These are phyloP conservation scores for Blastomyces silverae DNA, from an alignment of 2,329 filamentous ascomycete genomes.

Conservation along the genomic window DNA sequence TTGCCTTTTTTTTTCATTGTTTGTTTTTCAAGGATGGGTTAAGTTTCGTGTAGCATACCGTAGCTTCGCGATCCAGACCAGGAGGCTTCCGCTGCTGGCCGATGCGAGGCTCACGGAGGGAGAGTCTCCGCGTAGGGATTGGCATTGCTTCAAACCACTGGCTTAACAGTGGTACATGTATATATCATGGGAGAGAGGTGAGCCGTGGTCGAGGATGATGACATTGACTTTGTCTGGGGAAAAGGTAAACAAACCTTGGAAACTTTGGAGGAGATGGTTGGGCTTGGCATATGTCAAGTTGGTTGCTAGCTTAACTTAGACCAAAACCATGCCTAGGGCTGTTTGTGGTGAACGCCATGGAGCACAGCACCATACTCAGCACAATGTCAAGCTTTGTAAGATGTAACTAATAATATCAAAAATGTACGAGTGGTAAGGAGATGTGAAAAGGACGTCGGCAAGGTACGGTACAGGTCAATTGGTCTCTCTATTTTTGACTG, in stretches of 20 bases:
- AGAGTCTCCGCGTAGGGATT: constrained; percentile 36
- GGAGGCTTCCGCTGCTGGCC: constrained; percentile 21
- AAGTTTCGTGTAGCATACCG: constrained; percentile 15
- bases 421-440: background rate
- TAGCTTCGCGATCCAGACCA: constrained; percentile 21
- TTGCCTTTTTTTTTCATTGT: background rate
- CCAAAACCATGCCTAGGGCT: background rate
- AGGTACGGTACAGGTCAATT: background rate
- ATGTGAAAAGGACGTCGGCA: background rate
- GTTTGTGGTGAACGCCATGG: background rate
- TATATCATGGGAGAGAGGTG: background rate
- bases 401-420: no score
- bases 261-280: background rate
- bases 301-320: no score
- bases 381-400: no score
- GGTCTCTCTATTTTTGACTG: background rate
- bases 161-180: background rate
- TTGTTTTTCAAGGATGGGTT: background rate
- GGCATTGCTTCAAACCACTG: constrained; percentile 28
- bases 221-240: background rate
- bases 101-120: constrained; percentile 31
- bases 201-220: background rate
- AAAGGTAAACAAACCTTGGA: background rate
- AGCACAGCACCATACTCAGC: no score
- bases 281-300: background rate